These are phyloP conservation scores for Tylopilus sp. DNA, from an alignment of 768 basidiomycete genomes.

Conservation along the genomic window DNA sequence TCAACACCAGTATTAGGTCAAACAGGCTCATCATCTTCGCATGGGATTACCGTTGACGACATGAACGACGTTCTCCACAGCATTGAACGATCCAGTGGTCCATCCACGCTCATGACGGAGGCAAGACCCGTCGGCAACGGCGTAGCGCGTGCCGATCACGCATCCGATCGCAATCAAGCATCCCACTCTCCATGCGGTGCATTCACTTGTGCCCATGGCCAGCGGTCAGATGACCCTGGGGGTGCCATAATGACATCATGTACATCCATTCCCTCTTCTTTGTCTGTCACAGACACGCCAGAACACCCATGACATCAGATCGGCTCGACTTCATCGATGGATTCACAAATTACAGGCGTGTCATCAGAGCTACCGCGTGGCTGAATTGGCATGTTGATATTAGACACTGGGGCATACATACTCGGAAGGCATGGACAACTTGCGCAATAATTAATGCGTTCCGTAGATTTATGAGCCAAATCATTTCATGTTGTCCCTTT, in stretches of 20 bases:
- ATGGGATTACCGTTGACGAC: constrained; percentile 24
- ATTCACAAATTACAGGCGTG: constrained; percentile 11
- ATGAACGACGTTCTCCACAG: constrained; percentile 28
- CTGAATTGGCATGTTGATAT: constrained; percentile 9
- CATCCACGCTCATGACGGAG: constrained; percentile 18
- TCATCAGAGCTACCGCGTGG: constrained; percentile 5
- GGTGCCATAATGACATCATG: constrained; percentile 19
- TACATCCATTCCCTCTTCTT: constrained; percentile 26
- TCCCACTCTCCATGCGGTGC: constrained; percentile 3
- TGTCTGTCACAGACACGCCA: constrained; percentile 22
- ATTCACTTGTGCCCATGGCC: constrained; percentile 4
- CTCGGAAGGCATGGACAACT: constrained; percentile 22
- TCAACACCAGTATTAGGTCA: constrained; percentile 35
- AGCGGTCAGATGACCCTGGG: constrained; percentile 5
- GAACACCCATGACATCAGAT: constrained; percentile 35
- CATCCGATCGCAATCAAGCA: constrained; percentile 11
- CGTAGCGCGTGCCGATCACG: constrained; percentile 7
- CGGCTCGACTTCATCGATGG: constrained; percentile 42
- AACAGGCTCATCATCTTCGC: constrained; percentile 29
- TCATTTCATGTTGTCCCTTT: constrained; percentile 15
- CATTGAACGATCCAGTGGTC: constrained; percentile 17
- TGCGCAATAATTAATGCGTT: constrained; percentile 10
- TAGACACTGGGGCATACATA: constrained; percentile 16
- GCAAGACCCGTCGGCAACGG: constrained; percentile 7
- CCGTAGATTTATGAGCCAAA: constrained; percentile 24